Conservation (phyloP, 441 rosid species). For the Erodium texanum region DNA sequence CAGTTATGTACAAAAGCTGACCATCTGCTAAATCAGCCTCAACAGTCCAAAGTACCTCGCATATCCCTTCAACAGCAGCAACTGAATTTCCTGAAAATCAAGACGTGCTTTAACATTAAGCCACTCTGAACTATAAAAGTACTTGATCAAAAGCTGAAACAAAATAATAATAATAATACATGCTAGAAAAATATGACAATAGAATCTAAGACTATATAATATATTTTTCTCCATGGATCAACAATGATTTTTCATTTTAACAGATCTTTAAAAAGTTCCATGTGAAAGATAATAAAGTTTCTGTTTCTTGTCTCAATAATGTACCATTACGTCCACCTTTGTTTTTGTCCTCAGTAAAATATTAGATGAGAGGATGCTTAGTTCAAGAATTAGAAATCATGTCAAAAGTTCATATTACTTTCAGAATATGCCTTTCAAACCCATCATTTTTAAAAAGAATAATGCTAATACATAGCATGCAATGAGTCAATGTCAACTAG, state of each 20-base stretch:
- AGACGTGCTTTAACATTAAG: conserved; percentile 23
- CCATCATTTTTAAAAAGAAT: background rate
- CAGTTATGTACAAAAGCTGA: conserved; percentile 58
- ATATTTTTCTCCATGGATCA: background rate
- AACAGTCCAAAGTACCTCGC: conserved; percentile 64
- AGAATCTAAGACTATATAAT: background rate
- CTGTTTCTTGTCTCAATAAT: background rate
- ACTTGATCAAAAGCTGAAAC: conserved; percentile 21
- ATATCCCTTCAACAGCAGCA: conserved; percentile 32
- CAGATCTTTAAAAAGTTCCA: background rate
- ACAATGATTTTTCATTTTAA: background rate
- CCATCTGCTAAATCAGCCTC: conserved; percentile 68
- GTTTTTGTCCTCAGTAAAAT: background rate
- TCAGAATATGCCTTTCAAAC: background rate
- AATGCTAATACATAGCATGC: background rate
- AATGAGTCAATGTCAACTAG: background rate
- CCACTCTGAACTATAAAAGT: conserved; percentile 20
- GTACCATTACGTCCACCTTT: background rate
- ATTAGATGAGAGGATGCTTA: background rate
- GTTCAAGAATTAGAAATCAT: too few species aligned
- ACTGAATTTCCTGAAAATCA: conserved; percentile 46
- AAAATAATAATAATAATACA: conserved; percentile 8
- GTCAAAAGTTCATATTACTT: too few species aligned
- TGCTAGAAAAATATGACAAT: background rate
- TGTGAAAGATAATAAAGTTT: background rate